phyloP scores from a whole-genome alignment of 2,329 filamentous ascomycete genomes.

The Arthrobotrys sinensis region DNA sequence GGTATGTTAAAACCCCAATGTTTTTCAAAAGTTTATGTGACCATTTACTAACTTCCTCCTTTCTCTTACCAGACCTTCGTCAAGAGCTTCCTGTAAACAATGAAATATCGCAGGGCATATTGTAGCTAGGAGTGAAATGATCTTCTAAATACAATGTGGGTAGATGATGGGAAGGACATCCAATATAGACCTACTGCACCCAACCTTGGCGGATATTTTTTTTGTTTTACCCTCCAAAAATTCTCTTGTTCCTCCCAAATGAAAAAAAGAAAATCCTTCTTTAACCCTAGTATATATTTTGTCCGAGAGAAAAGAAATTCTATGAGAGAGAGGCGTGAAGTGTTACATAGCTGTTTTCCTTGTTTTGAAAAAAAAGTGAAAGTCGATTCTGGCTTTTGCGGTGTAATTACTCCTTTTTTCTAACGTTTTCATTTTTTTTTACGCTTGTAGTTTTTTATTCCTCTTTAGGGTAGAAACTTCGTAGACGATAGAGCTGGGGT shows the following conservation, averaged over 20 bases:
- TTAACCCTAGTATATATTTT: slow-evolving; percentile 55
- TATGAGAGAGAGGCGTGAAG: slow-evolving; percentile 21
- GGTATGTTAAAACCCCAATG: slow-evolving; percentile 31
- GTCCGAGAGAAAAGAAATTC: slow-evolving; percentile 38
- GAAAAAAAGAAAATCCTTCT: slow-evolving; percentile 36
- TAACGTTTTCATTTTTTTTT: slow-evolving; percentile 26
- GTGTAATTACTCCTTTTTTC: slow-evolving; percentile 58
- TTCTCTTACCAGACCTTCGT: slow-evolving; percentile 61
- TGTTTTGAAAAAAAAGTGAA: slow-evolving; percentile 40
- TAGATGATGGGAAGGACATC: slow-evolving; percentile 49
- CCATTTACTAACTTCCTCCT: slow-evolving; percentile 7
- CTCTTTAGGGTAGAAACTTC: slow-evolving; percentile 8
- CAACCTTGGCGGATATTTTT: slow-evolving; percentile 46
- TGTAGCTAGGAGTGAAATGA: slow-evolving; percentile 40
- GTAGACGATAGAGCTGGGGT: slow-evolving; percentile 36
- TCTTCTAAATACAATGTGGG: slow-evolving; percentile 63
- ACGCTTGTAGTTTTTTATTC: neutral
- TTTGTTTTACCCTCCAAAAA: slow-evolving; percentile 27
- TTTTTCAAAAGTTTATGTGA: neutral
- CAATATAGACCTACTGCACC: slow-evolving; percentile 50
- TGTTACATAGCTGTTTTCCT: slow-evolving; percentile 55
- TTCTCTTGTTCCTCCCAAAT: slow-evolving; percentile 49
- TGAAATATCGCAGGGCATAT: slow-evolving; percentile 41
- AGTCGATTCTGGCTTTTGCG: slow-evolving; percentile 34
- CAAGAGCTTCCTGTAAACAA: slow-evolving; percentile 62